Conservation (phyloP, 768 basidiomycete genomes). For the Termitomyces sp. region DNA sequence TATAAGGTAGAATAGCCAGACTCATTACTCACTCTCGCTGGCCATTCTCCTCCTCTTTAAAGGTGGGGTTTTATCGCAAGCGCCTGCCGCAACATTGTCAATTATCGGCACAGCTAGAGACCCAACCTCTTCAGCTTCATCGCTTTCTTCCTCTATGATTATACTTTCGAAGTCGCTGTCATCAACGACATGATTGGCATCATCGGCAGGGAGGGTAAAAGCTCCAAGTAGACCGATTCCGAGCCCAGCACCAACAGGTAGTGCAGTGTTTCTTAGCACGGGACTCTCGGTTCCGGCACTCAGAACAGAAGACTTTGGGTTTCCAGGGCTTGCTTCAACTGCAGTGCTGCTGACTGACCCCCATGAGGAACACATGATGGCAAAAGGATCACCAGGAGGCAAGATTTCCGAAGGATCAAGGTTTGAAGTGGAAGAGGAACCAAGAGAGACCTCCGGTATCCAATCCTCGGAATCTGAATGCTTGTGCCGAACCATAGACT, state of each 20-base stretch:
- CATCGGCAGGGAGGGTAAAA: conserved; percentile 40
- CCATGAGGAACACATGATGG: conserved; percentile 38
- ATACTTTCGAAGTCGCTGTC: conserved; percentile 28
- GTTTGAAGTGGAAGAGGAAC: conserved; percentile 15
- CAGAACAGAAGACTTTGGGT: conserved; percentile 22
- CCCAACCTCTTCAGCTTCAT: conserved; percentile 17
- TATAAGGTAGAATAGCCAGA: conserved; percentile 5
- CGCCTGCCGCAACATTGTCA: conserved; percentile 1
- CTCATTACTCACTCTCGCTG: conserved; percentile 19
- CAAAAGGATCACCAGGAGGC: conserved; percentile 38
- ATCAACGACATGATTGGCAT: conserved; percentile 14
- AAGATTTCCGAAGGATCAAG: conserved; percentile 15
- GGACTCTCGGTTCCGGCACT: conserved; percentile 46
- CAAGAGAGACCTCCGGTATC: conserved; percentile 28
- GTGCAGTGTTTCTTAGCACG: conserved; percentile 35
- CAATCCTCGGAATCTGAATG: conserved; percentile 33
- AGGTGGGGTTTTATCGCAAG: conserved; percentile 30
- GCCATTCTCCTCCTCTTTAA: conserved; percentile 46
- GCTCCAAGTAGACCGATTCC: conserved; percentile 53
- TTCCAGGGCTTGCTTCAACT: conserved; percentile 16
- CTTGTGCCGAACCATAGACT: conserved; percentile 12
- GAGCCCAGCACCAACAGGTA: conserved; percentile 34
- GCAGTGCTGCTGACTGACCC: conserved; percentile 19
- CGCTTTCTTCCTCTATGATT: conserved; percentile 23
- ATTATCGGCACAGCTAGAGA: conserved; percentile 2